Conservation (phyloP, 192 early-diverging fungal species). For the Funneliformis mosseae region DNA sequence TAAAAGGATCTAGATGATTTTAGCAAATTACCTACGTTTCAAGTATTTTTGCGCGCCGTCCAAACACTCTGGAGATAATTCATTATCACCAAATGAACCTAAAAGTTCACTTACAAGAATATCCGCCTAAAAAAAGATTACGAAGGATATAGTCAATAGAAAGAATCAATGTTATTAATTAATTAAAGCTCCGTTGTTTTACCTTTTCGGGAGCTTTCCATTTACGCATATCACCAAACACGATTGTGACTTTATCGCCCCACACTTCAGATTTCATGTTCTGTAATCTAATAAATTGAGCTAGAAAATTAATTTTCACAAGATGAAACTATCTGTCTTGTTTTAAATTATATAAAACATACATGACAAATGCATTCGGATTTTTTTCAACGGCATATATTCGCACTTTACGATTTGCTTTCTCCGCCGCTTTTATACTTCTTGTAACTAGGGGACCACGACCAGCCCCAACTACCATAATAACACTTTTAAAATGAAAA, state of each 20-base stretch:
- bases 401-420: conserved; percentile 57
- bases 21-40: conserved; percentile 49
- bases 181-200: conserved; percentile 3
- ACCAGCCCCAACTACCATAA: conserved; percentile 95
- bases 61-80: conserved; percentile 98
- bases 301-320: conserved; percentile 16
- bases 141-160: neutral
- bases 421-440: conserved; percentile 75
- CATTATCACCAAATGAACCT: conserved; percentile 99
- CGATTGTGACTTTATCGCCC: conserved; percentile 79
- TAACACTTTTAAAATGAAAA: conserved; percentile 50
- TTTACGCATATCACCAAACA: conserved; percentile 89
- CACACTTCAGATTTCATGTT: conserved; percentile 73
- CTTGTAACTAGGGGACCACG: conserved; percentile 93
- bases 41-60: conserved; percentile 85
- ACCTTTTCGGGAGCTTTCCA: conserved; percentile 73
- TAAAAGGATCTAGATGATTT: neutral
- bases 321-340: neutral
- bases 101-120: conserved; percentile 95
- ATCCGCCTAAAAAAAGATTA: conserved; percentile 58
- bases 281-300: conserved; percentile 56
- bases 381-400: conserved; percentile 97
- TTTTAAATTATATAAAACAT: conserved; percentile 35
- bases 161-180: neutral
- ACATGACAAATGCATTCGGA: conserved; percentile 88